A percentile compares a stretch with the other conserved stretches of the same genome.
These are phyloP conservation scores for Cryptococcus sp. DNA, from an alignment of 1,284 basidiomycete species.

Conservation along the genomic window DNA sequence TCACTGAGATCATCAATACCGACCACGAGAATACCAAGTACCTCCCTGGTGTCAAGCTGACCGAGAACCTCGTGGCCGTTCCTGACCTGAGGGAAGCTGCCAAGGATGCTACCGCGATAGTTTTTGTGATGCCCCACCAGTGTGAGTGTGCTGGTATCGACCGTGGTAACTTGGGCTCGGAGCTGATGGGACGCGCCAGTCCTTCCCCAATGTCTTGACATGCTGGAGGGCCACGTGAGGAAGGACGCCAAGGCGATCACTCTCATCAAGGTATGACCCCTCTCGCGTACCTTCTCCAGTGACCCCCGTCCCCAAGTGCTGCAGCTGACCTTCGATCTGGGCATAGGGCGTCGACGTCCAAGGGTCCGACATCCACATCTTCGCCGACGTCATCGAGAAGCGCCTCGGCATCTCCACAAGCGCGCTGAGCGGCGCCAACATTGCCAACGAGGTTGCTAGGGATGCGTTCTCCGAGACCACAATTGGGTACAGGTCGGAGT, in stretches of 20 bases:
- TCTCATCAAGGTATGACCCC: conserved; percentile 50
- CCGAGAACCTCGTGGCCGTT: conserved; percentile 55
- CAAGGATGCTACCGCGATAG: conserved; percentile 55
- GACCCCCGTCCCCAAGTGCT: too few relatives aligned
- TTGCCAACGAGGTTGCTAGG: conserved; percentile 57
- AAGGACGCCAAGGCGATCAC: conserved; percentile 52
- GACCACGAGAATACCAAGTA: conserved; percentile 53
- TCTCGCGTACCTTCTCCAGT: background rate
- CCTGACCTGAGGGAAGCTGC: conserved; percentile 54
- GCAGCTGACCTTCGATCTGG: background rate
- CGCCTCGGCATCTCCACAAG: conserved; percentile 56
- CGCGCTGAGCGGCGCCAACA: conserved; percentile 60
- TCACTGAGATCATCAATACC: conserved; percentile 57
- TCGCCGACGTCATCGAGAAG: conserved; percentile 58
- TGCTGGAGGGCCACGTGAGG: conserved; percentile 51
- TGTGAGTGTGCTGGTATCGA: conserved; percentile 34
- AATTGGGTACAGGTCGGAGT: conserved; percentile 54
- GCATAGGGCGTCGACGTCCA: conserved; percentile 54
- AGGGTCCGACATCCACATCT: conserved; percentile 56
- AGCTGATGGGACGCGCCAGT: conserved; percentile 23
- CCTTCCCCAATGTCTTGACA: conserved; percentile 45
- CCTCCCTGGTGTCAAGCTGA: conserved; percentile 55
- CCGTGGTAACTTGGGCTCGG: background rate
- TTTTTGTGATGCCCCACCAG: conserved; percentile 60
- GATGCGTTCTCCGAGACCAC: conserved; percentile 58